Conservation (phyloP, 805 yeast genomes). For the Millerozyma acaciae region DNA sequence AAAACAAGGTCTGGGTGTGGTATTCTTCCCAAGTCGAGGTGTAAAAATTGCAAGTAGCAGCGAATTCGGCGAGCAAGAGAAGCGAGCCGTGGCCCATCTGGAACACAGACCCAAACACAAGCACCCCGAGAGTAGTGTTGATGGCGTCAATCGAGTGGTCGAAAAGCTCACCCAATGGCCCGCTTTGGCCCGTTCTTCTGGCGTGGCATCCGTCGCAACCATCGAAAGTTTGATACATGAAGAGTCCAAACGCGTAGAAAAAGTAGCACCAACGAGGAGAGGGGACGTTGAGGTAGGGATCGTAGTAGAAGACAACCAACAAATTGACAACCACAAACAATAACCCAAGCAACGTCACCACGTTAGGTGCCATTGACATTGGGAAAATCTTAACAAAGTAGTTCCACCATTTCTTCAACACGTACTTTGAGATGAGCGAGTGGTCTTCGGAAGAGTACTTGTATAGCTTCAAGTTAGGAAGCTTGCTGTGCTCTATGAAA, state of each 20-base stretch:
- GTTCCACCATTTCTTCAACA: constrained; percentile 81
- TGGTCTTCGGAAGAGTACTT: constrained; percentile 77
- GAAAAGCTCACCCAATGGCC: constrained; percentile 91
- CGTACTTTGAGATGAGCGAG: constrained; percentile 67
- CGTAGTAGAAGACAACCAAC: constrained; percentile 61
- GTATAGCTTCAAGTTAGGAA: constrained; percentile 52
- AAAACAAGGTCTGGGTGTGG: constrained; percentile 77
- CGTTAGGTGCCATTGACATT: constrained; percentile 85
- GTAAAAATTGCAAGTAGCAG: constrained; percentile 76
- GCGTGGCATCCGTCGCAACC: constrained; percentile 97
- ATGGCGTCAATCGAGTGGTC: constrained; percentile 79
- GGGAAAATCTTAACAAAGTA: constrained; percentile 75
- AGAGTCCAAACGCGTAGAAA: constrained; percentile 75
- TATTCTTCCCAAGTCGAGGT: constrained; percentile 94
- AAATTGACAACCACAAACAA: constrained; percentile 65
- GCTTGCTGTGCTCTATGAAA: constrained; percentile 53
- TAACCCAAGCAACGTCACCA: constrained; percentile 79
- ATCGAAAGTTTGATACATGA: constrained; percentile 91
- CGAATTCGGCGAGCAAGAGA: constrained; percentile 63
- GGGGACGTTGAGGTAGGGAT: constrained; percentile 58
- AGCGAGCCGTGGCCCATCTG: constrained; percentile 69
- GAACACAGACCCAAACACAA: constrained; percentile 72
- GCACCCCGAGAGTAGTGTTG: constrained; percentile 75
- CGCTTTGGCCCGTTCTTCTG: constrained; percentile 89
- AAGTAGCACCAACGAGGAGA: constrained; percentile 76